Conservation (phyloP, 139 green algal species). For the Micractinium sp. region DNA sequence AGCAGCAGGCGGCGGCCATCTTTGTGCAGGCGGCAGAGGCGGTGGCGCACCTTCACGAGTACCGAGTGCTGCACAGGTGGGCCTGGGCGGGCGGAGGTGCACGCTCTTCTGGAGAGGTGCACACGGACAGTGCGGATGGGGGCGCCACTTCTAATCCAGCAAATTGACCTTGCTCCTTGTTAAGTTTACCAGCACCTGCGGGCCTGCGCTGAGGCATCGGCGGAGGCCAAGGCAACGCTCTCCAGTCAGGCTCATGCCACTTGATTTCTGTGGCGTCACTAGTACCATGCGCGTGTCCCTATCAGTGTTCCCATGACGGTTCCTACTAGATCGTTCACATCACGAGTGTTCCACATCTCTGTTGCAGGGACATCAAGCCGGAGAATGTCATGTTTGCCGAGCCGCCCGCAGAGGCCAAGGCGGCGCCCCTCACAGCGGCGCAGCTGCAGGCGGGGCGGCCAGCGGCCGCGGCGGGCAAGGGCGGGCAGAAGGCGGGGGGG, state of each 20-base stretch:
- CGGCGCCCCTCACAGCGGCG: conserved; percentile 14
- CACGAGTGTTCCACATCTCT: neutral
- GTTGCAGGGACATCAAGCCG: conserved; percentile 62
- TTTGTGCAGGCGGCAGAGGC: conserved; percentile 55
- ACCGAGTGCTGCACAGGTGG: conserved; percentile 51
- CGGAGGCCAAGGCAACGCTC: too few relatives aligned
- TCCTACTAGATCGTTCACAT: neutral
- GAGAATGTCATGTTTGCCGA: conserved; percentile 65
- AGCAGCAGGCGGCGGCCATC: conserved; percentile 53
- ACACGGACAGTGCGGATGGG: too few relatives aligned
- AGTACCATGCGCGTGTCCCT: too few relatives aligned
- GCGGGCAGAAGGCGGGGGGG: neutral
- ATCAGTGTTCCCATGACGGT: too few relatives aligned
- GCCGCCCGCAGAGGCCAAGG: neutral
- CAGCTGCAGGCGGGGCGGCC: conserved; percentile 4
- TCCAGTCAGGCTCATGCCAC: too few relatives aligned
- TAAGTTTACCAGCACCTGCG: too few relatives aligned
- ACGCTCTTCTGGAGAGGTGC: too few relatives aligned
- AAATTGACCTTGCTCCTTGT: too few relatives aligned
- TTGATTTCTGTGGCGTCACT: too few relatives aligned
- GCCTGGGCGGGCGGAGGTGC: too few relatives aligned
- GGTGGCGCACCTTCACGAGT: conserved; percentile 50
- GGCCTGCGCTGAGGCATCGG: too few relatives aligned
- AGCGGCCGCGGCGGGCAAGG: neutral
- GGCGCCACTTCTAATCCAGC: too few relatives aligned